These are phyloP conservation scores for Harringtonia lauricola DNA, from an alignment of 2,329 filamentous ascomycete genomes.

Conservation along the genomic window DNA sequence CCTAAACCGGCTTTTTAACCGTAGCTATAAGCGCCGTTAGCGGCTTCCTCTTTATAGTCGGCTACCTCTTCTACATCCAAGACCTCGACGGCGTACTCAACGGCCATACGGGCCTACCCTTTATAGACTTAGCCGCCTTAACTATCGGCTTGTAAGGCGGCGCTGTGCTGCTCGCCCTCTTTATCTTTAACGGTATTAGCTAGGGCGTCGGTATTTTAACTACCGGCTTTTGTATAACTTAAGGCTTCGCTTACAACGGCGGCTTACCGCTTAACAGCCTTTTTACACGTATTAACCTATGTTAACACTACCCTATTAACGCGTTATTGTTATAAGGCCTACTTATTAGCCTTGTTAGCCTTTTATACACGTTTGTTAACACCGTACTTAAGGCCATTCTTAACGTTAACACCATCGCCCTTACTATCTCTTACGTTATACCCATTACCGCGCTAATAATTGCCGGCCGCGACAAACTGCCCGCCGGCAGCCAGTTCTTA, in stretches of 20 bases:
- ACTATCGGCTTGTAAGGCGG: slow-evolving; percentile 28
- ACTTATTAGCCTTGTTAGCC: slow-evolving; percentile 7
- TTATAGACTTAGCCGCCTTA: slow-evolving; percentile 28
- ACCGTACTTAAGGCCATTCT: slow-evolving; percentile 42
- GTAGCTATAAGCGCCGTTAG: slow-evolving; percentile 20
- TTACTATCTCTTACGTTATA: slow-evolving; percentile 40
- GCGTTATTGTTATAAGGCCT: slow-evolving; percentile 4
- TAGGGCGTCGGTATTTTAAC: slow-evolving; percentile 21
- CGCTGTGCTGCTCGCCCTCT: slow-evolving; percentile 26
- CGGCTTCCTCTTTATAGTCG: slow-evolving; percentile 5
- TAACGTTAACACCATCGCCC: slow-evolving; percentile 43
- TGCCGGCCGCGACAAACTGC: slow-evolving; percentile 33
- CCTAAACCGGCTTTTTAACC: slow-evolving; percentile 20
- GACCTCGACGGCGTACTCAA: slow-evolving; percentile 12
- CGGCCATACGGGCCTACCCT: slow-evolving; percentile 29
- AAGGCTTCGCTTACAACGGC: slow-evolving; percentile 33
- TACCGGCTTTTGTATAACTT: slow-evolving; percentile 26
- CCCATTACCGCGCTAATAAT: slow-evolving; percentile 36
- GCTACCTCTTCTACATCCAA: slow-evolving; percentile 9
- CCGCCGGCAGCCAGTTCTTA: slow-evolving; percentile 31
- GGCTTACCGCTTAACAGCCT: slow-evolving; percentile 27
- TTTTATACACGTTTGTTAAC: slow-evolving; percentile 39
- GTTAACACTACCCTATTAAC: slow-evolving; percentile 26
- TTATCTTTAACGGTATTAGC: slow-evolving; percentile 32
- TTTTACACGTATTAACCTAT: slow-evolving; percentile 25